phyloP scores from a whole-genome alignment of 208 protist species.

The Wallacemonas rigidus region DNA sequence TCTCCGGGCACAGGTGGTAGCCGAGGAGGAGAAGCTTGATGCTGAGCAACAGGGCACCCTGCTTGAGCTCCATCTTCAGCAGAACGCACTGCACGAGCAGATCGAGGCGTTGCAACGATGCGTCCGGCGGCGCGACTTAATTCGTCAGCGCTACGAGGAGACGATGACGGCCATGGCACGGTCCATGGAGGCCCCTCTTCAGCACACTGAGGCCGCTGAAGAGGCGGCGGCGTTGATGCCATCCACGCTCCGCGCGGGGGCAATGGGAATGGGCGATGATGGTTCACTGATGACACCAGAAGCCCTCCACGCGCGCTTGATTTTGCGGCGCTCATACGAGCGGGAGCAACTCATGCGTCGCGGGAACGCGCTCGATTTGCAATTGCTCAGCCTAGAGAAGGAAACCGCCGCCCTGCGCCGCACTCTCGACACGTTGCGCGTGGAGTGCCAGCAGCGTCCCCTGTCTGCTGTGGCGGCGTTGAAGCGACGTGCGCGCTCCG shows the following conservation, averaged over 20 bases:
- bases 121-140: constrained; percentile 29
- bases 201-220: not conserved
- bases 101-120: constrained; percentile 45
- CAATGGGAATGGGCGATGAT: not conserved
- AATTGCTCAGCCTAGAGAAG: constrained; percentile 59
- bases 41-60: constrained; percentile 43
- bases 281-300: constrained; percentile 37
- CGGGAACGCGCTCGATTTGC: constrained; percentile 77
- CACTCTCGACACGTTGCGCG: constrained; percentile 49
- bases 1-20: constrained; percentile 54
- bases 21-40: constrained; percentile 48
- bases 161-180: constrained; percentile 39
- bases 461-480: not conserved
- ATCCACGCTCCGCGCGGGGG: constrained; percentile 10
- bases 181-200: constrained; percentile 34
- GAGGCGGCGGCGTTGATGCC: constrained; percentile 25
- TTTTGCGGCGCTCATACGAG: constrained; percentile 64
- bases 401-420: constrained; percentile 60
- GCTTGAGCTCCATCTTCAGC: constrained; percentile 68
- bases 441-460: constrained; percentile 9
- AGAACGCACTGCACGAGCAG: constrained; percentile 48
- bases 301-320: constrained; percentile 60
- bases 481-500: constrained; percentile 7
- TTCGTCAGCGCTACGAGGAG: constrained; percentile 59
- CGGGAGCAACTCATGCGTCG: constrained; percentile 74